phyloP scores from a whole-genome alignment of 495 filamentous ascomycete genomes.

The Lasiosphaeria hispida region DNA sequence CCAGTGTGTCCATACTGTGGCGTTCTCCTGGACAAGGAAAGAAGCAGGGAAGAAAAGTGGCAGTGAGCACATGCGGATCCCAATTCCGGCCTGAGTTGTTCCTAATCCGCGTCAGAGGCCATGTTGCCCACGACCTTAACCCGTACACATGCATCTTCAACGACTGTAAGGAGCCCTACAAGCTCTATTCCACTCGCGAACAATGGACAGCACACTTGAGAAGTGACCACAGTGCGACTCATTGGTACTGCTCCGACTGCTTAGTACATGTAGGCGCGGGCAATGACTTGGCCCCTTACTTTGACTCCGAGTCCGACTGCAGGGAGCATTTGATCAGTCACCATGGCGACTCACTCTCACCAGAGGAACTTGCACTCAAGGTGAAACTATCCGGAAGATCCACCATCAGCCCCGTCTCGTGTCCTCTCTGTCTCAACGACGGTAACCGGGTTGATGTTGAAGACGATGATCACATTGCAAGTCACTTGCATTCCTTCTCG shows the following conservation, averaged over 20 bases:
- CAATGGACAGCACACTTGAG: not conserved
- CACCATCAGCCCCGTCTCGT: not conserved
- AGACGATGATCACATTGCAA: not conserved
- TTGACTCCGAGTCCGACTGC: not conserved
- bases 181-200: not conserved
- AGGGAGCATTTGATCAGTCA: not conserved
- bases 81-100: not conserved
- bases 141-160: constrained; percentile 1
- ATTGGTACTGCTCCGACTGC: not conserved
- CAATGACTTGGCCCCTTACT: not conserved
- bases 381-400: not conserved
- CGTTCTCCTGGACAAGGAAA: not conserved
- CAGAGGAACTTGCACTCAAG: not conserved
- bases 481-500: constrained; percentile 1
- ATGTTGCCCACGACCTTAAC: not conserved
- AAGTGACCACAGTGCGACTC: not conserved
- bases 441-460: not conserved
- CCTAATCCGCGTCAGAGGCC: not conserved
- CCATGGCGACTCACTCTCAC: not conserved
- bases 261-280: not conserved
- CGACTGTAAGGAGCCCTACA: not conserved
- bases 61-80: not conserved
- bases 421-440: constrained; percentile 2
- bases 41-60: not conserved
- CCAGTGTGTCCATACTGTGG: not conserved